Base-by-base conservation (phyloP, 2,329 filamentous ascomycete species). In the Plenodomus tracheiphilus region DNA sequence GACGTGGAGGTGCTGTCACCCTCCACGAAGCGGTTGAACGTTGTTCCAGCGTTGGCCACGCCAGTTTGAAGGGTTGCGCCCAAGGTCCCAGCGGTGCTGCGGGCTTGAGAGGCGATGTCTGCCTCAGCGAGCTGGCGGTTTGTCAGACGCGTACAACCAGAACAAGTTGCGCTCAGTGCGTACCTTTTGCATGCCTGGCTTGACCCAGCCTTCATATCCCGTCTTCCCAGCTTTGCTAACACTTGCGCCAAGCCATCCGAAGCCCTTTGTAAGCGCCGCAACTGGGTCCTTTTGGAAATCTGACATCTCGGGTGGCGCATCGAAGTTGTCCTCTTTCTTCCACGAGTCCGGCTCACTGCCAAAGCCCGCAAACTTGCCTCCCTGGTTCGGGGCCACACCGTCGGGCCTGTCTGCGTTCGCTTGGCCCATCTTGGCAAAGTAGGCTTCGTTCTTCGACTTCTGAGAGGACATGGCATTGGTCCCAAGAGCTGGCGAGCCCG, bases 211-310 rank as follows among this genome's bases (percentile, higher is more conserved):
- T 59, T 94, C 88, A 70, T 97, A 96, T 19, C 97, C 87, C 15
- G 85, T 89, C 79, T 96, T 95, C 32, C 92, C 94, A 57, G 89
- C 89, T 79, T 94, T 96, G 20, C 85, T 86, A 36, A 97, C 91
- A 11, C 90, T 91, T 28, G 85, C 88, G 16, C 91, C 84, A 66
- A 97, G 91, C 91, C 94, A 97, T 8, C 93, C 93, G 65, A 97
- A 95, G 0, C 93, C 89, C 74, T 96, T 97, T 21, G 86, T 91
- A 61, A 99, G 74, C 15, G 93, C 91, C 1, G 84, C 92, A 54
- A 97, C 79, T 0, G 94, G 92, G 69, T 99, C 94, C 68, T 86
- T 89, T 73, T 96, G 91, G 67, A 97, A 84, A 46, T 97, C 93
- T 46, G 94, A 87, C n/a, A 94, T 77, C 11, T 85, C 85, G 0